These are phyloP conservation scores for Dispira simplex DNA, from an alignment of 192 early-diverging fungal genomes.

Conservation along the genomic window DNA sequence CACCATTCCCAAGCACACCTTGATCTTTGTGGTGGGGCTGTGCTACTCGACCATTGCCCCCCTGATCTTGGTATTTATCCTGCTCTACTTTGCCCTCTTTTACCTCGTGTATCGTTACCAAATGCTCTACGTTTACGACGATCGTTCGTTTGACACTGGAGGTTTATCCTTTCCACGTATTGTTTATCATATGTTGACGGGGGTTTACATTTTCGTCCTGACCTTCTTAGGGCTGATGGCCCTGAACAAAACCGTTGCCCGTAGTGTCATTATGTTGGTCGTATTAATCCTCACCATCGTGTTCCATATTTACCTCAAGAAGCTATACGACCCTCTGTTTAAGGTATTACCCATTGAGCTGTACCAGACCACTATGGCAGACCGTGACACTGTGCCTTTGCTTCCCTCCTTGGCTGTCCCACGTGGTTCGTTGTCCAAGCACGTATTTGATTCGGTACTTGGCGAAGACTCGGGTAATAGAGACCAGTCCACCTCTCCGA, in stretches of 20 bases:
- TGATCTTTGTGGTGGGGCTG: conserved; percentile 60
- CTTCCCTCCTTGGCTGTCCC: background rate
- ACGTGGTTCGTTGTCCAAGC: background rate
- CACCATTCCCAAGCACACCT: conserved; percentile 45
- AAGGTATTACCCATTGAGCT: conserved; percentile 27
- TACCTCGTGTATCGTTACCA: conserved; percentile 69
- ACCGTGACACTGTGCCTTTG: background rate
- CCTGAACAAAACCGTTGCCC: conserved; percentile 30
- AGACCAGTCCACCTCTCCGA: background rate
- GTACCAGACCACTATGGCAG: conserved; percentile 13
- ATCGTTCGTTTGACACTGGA: conserved; percentile 30
- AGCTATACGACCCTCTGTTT: conserved; percentile 40
- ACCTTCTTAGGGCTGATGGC: conserved; percentile 57
- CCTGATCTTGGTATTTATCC: conserved; percentile 56
- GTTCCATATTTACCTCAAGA: conserved; percentile 32
- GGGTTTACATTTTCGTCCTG: conserved; percentile 55
- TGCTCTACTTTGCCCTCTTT: conserved; percentile 53
- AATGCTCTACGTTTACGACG: conserved; percentile 61
- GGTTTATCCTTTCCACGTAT: conserved; percentile 46
- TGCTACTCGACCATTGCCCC: conserved; percentile 71
- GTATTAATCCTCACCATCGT: conserved; percentile 30
- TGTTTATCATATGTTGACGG: conserved; percentile 44
- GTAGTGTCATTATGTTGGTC: conserved; percentile 26
- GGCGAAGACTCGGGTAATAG: background rate
- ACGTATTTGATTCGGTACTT: background rate